Evolutionary conservation across 495 filamentous ascomycete genomes (phyloP).

Genomic region (Aspergillus wentii): DNA sequence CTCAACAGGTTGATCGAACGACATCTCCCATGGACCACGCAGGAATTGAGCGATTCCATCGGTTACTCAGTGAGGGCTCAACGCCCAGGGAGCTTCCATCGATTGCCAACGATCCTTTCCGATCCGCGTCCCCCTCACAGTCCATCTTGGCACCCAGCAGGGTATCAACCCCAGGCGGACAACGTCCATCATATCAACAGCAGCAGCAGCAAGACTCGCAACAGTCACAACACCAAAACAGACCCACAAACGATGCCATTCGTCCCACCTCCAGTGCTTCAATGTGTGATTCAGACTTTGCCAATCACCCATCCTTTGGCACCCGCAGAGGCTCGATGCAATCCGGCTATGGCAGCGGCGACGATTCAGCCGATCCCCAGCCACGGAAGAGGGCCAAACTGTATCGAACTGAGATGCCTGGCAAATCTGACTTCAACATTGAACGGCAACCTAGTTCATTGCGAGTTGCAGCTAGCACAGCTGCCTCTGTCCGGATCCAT

Average conservation of each 20-base stretch:
- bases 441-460: conserved; percentile 70
- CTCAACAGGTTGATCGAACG: conserved; percentile 27
- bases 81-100: conserved; percentile 37
- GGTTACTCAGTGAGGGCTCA: conserved; percentile 41
- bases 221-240: conserved; percentile 15
- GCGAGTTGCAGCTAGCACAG: conserved; percentile 81
- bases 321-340: conserved; percentile 36
- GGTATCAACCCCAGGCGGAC: conserved; percentile 31
- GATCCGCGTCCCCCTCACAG: conserved; percentile 32
- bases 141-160: conserved; percentile 32
- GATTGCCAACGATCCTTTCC: conserved; percentile 25
- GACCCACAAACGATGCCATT: conserved; percentile 27
- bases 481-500: conserved; percentile 81
- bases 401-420: conserved; percentile 62
- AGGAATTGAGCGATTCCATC: conserved; percentile 49
- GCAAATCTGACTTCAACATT: conserved; percentile 59
- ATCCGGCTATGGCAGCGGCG: conserved; percentile 63
- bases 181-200: conserved; percentile 4
- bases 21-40: conserved; percentile 46
- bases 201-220: conserved; percentile 3
- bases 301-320: conserved; percentile 19
- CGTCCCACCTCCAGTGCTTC: conserved; percentile 47
- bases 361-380: conserved; percentile 58
- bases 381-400: conserved; percentile 69
- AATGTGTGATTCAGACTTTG: conserved; percentile 34